phyloP scores from a whole-genome alignment of 805 yeast genomes.

The Nakazawaea holstii region DNA sequence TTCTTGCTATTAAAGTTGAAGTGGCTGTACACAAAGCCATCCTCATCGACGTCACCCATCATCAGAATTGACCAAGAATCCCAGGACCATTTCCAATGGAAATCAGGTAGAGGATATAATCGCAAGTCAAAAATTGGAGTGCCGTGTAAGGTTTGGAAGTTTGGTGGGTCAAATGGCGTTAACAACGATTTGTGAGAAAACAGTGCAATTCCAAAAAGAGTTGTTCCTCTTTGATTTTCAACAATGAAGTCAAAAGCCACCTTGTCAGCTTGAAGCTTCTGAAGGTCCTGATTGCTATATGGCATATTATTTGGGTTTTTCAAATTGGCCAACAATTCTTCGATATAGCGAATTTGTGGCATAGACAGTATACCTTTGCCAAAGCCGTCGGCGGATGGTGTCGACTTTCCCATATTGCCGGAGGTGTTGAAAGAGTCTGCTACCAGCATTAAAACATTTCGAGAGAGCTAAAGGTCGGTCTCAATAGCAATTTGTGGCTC shows the following conservation, averaged over 20 bases:
- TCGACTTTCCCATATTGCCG: too few relatives aligned
- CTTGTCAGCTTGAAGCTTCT: not conserved
- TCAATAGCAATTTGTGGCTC: too few relatives aligned
- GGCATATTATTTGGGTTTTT: not conserved
- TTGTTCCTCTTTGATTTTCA: conserved; percentile 52
- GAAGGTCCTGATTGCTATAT: too few relatives aligned
- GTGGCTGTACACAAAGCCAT: conserved; percentile 51
- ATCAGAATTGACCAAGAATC: conserved; percentile 47
- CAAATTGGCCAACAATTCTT: conserved; percentile 21
- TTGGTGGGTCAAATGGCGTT: conserved; percentile 46
- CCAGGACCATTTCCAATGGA: conserved; percentile 53
- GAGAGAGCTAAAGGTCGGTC: too few relatives aligned
- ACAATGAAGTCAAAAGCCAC: conserved; percentile 34
- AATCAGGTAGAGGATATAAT: conserved; percentile 42
- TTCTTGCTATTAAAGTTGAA: conserved; percentile 31
- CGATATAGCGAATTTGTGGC: conserved; percentile 24
- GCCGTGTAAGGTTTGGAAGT: conserved; percentile 40
- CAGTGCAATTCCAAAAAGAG: conserved; percentile 45
- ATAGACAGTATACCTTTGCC: conserved; percentile 21
- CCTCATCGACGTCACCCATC: conserved; percentile 52
- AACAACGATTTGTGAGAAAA: conserved; percentile 40
- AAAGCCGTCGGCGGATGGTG: conserved; percentile 13
- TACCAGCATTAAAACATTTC: too few relatives aligned
- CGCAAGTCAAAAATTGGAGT: conserved; percentile 23
- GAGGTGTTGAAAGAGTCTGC: too few relatives aligned